Evolutionary conservation across 495 filamentous ascomycete species (phyloP).

Genomic region (Chaetomium cochliodes): DNA sequence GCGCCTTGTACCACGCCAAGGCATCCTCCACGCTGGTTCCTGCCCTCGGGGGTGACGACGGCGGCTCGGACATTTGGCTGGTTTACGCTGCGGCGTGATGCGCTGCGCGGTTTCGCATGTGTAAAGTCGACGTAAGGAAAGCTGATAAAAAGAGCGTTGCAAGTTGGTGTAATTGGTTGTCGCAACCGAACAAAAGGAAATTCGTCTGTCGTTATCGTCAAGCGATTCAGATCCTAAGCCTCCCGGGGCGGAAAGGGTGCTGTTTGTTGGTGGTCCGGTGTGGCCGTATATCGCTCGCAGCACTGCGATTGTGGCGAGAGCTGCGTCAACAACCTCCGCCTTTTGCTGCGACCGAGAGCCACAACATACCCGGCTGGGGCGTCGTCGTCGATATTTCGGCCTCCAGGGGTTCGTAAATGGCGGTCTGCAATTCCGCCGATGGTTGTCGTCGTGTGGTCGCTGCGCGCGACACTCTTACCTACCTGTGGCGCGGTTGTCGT

Average conservation of each 20-base stretch:
- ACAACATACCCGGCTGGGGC: conserved; percentile 19
- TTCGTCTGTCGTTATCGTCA: conserved; percentile 24
- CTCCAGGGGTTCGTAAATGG: background rate
- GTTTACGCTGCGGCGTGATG: conserved; percentile 26
- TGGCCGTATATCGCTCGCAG: conserved; percentile 16
- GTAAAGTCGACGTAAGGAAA: conserved; percentile 12
- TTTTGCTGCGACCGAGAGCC: conserved; percentile 8
- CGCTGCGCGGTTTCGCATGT: conserved; percentile 31
- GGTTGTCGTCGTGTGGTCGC: background rate
- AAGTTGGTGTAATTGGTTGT: conserved; percentile 18
- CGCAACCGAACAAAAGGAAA: conserved; percentile 19
- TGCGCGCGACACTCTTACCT: conserved; percentile 20
- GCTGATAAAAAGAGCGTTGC: conserved; percentile 19
- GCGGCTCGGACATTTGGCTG: conserved; percentile 57
- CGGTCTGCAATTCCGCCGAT: conserved; percentile 11
- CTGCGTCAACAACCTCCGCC: conserved; percentile 15
- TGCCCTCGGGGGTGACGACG: conserved; percentile 60
- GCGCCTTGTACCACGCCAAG: conserved; percentile 87
- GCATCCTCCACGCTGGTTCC: conserved; percentile 64
- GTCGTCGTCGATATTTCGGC: conserved; percentile 4
- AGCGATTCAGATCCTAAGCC: background rate
- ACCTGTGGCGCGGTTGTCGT: conserved; percentile 20
- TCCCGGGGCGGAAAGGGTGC: conserved; percentile 5
- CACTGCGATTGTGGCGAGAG: conserved; percentile 20
- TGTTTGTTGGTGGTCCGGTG: background rate